Percentiles rank a stretch among this genome's conserved stretches.
Evolutionary conservation across 495 filamentous ascomycete species (phyloP).

Genomic region (Xylaria flabelliformis): DNA sequence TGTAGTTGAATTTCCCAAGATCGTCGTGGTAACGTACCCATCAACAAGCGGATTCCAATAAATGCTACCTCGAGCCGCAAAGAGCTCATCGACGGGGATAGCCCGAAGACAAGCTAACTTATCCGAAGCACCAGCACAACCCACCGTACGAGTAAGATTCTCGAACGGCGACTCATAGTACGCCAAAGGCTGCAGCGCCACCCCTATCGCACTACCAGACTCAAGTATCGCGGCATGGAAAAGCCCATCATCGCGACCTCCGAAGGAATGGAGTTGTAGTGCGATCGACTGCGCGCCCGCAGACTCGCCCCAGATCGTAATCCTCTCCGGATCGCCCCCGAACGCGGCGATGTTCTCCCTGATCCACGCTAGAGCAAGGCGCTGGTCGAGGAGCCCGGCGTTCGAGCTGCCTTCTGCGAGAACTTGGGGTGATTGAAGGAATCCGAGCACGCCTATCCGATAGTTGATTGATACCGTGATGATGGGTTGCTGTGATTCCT

Average conservation of each 20-base stretch:
- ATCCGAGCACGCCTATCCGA: neutral
- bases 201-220: neutral
- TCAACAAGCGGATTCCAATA: slow-evolving; percentile 6
- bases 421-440: neutral
- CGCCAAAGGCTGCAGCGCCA: neutral
- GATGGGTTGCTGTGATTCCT: neutral
- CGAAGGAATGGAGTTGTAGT: neutral
- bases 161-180: neutral
- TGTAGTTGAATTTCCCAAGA: neutral
- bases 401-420: neutral
- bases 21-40: neutral
- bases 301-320: slow-evolving; percentile 54
- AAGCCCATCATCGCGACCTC: neutral
- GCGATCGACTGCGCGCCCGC: slow-evolving; percentile 33
- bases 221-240: neutral
- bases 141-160: neutral
- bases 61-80: neutral
- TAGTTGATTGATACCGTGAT: slow-evolving; percentile 3
- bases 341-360: slow-evolving; percentile 56
- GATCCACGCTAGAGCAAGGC: slow-evolving; percentile 47
- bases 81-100: neutral
- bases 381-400: slow-evolving; percentile 37
- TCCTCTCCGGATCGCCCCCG: slow-evolving; percentile 47
- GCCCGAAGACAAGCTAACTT: neutral
- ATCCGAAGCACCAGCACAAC: neutral